These are phyloP conservation scores for Diaporthe sp. DNA, from an alignment of 2,329 filamentous ascomycete genomes.

Conservation along the genomic window DNA sequence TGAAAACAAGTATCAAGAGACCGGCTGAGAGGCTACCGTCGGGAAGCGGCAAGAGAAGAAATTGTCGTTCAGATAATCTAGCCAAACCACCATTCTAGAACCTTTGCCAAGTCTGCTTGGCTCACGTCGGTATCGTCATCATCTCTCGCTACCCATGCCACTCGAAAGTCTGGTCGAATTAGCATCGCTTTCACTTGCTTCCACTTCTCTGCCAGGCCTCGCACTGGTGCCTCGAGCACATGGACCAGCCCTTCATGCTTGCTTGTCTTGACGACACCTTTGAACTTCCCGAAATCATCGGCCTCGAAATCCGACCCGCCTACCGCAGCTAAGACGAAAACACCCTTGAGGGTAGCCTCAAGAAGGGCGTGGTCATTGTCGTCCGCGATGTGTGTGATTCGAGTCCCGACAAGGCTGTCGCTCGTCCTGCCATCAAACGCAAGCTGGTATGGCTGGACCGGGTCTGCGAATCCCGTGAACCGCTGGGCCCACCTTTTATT, in stretches of 20 bases:
- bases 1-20: not conserved
- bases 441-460: conserved; percentile 32
- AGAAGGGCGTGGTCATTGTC: conserved; percentile 8
- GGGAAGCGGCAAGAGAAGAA: not conserved
- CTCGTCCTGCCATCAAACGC: not conserved
- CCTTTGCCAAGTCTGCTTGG: not conserved
- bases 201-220: conserved; percentile 24
- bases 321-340: conserved; percentile 35
- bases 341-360: conserved; percentile 24
- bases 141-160: conserved; percentile 35
- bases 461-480: conserved; percentile 35
- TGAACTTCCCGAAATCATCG: not conserved
- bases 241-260: not conserved
- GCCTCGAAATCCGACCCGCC: not conserved
- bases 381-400: conserved; percentile 26
- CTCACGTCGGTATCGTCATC: not conserved
- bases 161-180: conserved; percentile 37
- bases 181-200: conserved; percentile 21
- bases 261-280: not conserved
- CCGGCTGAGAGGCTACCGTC: not conserved
- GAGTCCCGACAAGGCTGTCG: conserved; percentile 23
- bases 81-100: conserved; percentile 35
- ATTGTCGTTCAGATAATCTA: not conserved
- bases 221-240: not conserved
- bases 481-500: conserved; percentile 32